phyloP scores from a whole-genome alignment of 2,329 filamentous ascomycete genomes.

The Tolypocladium tropicale region DNA sequence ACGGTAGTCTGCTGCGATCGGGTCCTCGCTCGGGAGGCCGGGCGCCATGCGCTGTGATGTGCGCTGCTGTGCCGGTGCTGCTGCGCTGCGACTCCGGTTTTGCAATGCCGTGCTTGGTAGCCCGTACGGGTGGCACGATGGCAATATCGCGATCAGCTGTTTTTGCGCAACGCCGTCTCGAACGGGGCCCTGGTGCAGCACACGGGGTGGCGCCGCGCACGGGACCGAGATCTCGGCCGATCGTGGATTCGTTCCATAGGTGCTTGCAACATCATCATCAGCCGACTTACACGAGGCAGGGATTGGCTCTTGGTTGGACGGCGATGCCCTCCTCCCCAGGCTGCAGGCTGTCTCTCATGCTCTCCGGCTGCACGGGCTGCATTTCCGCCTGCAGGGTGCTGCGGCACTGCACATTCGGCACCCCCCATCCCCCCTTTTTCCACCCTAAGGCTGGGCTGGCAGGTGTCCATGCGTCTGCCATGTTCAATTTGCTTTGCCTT shows the following conservation, averaged over 20 bases:
- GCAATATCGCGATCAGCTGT: neutral
- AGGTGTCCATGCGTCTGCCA: neutral
- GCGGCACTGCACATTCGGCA: neutral
- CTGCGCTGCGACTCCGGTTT: neutral
- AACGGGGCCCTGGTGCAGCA: neutral
- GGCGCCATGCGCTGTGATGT: too few species aligned
- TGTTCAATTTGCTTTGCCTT: neutral
- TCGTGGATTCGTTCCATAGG: neutral
- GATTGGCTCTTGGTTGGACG: neutral
- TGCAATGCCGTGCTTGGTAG: neutral
- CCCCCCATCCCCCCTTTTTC: too few species aligned
- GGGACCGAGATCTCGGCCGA: neutral
- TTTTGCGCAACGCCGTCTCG: neutral
- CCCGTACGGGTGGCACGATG: neutral
- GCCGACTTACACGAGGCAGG: neutral
- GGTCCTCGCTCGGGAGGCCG: neutral
- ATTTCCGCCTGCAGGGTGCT: constrained; percentile 1
- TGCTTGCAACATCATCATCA: neutral
- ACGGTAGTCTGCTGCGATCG: neutral
- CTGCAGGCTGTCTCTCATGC: neutral
- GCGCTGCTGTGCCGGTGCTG: too few species aligned
- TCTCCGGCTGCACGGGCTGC: constrained; percentile 1
- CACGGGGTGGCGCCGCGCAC: neutral
- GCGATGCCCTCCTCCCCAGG: neutral
- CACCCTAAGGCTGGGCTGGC: too few species aligned